These are phyloP conservation scores for Daldinia grandis DNA, from an alignment of 495 filamentous ascomycete species.

Conservation along the genomic window DNA sequence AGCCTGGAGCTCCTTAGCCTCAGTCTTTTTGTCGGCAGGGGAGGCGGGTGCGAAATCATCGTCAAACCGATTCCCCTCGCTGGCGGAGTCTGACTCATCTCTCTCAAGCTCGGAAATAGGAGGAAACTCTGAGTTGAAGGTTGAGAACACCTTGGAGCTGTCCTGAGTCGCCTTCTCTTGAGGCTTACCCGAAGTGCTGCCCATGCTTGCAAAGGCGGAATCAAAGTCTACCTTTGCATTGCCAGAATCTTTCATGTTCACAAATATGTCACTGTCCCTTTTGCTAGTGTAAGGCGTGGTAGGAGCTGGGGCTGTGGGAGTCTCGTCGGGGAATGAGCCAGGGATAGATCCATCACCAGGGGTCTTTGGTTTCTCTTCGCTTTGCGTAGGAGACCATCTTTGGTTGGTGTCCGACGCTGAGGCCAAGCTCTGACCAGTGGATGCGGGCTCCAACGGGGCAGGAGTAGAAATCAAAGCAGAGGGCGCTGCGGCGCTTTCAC, in stretches of 20 bases:
- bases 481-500: conserved; percentile 51
- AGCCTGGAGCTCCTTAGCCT: conserved; percentile 42
- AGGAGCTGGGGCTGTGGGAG: conserved; percentile 55
- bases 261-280: conserved; percentile 63
- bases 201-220: conserved; percentile 73
- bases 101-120: conserved; percentile 86
- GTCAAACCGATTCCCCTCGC: conserved; percentile 81
- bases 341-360: conserved; percentile 54
- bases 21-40: conserved; percentile 58
- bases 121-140: conserved; percentile 82
- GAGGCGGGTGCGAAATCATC: conserved; percentile 86
- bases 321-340: conserved; percentile 67
- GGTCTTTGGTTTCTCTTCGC: conserved; percentile 36
- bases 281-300: conserved; percentile 51
- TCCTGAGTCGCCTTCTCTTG: conserved; percentile 44
- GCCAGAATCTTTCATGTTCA: conserved; percentile 59
- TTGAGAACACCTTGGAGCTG: conserved; percentile 50
- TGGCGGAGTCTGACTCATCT: conserved; percentile 82
- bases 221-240: conserved; percentile 80
- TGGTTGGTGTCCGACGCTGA: conserved; percentile 47
- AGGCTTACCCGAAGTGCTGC: conserved; percentile 44
- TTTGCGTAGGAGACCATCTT: conserved; percentile 39
- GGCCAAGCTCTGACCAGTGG: conserved; percentile 49
- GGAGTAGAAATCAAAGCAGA: conserved; percentile 46
- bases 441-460: conserved; percentile 44